Percentiles rank a stretch among this genome's conserved stretches.
phyloP scores from a whole-genome alignment of 371 early-diverging fungal genomes.

The Lichtheimia hyalospora region DNA sequence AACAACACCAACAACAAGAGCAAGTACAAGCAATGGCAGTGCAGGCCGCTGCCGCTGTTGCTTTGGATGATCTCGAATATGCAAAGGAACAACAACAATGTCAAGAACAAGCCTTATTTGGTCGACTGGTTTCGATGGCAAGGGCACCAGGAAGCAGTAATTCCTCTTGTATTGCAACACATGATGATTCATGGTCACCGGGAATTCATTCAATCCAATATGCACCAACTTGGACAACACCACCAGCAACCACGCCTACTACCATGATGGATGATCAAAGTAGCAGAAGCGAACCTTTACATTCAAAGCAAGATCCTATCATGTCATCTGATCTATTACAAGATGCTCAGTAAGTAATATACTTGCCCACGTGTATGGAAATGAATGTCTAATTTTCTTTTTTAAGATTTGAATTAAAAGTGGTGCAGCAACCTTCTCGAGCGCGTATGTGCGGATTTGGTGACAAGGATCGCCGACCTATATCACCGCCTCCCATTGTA shows the following conservation, averaged over 20 bases:
- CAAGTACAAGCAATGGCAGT: not conserved
- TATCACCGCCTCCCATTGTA: conserved; percentile 71
- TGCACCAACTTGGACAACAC: not conserved
- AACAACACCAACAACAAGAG: not conserved
- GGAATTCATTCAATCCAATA: not conserved
- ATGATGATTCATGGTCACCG: not conserved
- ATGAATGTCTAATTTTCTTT: not conserved
- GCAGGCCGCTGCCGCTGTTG: not conserved
- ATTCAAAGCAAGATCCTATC: not conserved
- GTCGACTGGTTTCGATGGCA: conserved; percentile 4
- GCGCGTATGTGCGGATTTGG: conserved; percentile 75
- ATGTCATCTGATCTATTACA: not conserved
- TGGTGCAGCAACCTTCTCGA: conserved; percentile 66
- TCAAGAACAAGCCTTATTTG: conserved; percentile 7
- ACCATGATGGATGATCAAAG: not conserved
- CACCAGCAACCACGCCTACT: conserved; percentile 1
- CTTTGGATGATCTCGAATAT: not conserved
- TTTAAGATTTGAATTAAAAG: conserved; percentile 14
- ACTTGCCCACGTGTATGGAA: not conserved
- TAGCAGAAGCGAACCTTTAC: not conserved
- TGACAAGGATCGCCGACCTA: conserved; percentile 70
- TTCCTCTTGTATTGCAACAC: not conserved
- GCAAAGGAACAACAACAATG: not conserved
- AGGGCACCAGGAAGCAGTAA: not conserved
- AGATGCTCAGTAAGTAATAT: not conserved